Evolutionary conservation across 2,329 filamentous ascomycete species (phyloP), one percentile per base, ranked within the genome.

Genomic region (Aspergillus sp.): DNA sequence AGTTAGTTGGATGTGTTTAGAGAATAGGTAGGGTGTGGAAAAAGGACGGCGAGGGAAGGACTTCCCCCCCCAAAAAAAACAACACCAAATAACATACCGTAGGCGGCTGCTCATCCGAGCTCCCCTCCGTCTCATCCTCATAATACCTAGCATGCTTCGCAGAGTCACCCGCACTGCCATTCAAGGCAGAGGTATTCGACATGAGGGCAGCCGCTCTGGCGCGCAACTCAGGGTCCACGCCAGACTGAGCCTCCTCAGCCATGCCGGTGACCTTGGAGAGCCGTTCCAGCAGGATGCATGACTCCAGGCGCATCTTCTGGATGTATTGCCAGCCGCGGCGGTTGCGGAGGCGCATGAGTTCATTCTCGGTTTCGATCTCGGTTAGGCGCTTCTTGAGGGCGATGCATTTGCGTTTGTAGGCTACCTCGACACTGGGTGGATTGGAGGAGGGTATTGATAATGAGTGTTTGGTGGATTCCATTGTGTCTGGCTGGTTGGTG

Each of bases 371-470:
- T 75, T 98, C 93, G 69, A 98, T 91, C 75, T 97, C 93, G 74
- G 88, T 90, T 64, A 95, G 91, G 62, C 95, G 90, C 69, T 91
- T 90, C 79, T 96, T 96, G 22, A 99, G 85, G 69, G 96, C 90
- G 73, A 97, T 92, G 77, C 94, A 98, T 86, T 99, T 98, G 65
- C 91, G 87, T 70, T 95, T 92, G 78, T 98, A 99, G 54, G 94
- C 93, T 74, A 94, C 90, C 78, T 99, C 94, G 63, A 98, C 92
- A 16, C 92, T 96, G 16, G 95, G 94, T 20, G 94, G 92, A 58
- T 88, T 84, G 12, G 81, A 62, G 32, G 71, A 68, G 73, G 60
- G 73, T 64, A 66, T 58, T 50, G 68, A 67, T 42, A 64, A 62
- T 32, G 68, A 51, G 42, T 68, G 60, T 45, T 64, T 65, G 42